These are phyloP conservation scores for Cryptococcus sp. DNA, from an alignment of 1,284 basidiomycete species.

Conservation along the genomic window DNA sequence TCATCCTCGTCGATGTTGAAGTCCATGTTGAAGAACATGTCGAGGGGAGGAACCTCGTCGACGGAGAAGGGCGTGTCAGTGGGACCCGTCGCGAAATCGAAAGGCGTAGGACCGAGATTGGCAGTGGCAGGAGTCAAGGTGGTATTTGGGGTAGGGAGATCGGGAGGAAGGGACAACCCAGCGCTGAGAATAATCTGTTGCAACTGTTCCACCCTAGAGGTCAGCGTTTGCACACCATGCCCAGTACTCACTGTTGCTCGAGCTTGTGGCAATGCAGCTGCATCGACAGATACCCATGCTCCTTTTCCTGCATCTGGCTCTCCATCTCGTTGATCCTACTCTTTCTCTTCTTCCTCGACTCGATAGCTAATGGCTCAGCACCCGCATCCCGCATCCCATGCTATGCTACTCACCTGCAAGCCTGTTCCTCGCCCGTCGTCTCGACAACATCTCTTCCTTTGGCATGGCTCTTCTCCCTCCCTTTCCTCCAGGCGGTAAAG, in stretches of 20 bases:
- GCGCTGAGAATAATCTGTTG: slow-evolving; percentile 13
- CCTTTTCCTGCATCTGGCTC: slow-evolving; percentile 9
- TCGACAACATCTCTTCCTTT: slow-evolving; percentile 23
- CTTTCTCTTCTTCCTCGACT: slow-evolving; percentile 24
- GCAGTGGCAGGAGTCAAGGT: not conserved
- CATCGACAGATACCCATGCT: slow-evolving; percentile 7
- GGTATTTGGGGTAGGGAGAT: not conserved
- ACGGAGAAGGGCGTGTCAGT: slow-evolving; percentile 1
- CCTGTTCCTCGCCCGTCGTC: slow-evolving; percentile 24
- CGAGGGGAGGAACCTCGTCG: slow-evolving; percentile 13
- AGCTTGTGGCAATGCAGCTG: slow-evolving; percentile 19
- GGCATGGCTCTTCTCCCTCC: slow-evolving; percentile 24
- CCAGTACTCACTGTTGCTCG: slow-evolving; percentile 25
- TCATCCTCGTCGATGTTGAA: slow-evolving; percentile 23
- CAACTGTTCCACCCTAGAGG: slow-evolving; percentile 19
- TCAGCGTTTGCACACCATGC: not conserved
- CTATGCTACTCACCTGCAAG: slow-evolving; percentile 17
- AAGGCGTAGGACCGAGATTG: not conserved
- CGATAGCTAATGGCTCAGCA: slow-evolving; percentile 13
- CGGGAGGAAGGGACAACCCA: slow-evolving; percentile 13
- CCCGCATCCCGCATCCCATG: not conserved
- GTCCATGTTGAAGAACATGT: slow-evolving; percentile 26
- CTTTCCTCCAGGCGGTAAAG: slow-evolving; percentile 17
- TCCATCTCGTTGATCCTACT: slow-evolving; percentile 15
- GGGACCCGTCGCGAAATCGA: not conserved